A percentile compares a stretch with the other conserved stretches of the same genome.
phyloP scores from a whole-genome alignment of 2,329 filamentous ascomycete genomes.

The Calonectria pseudoturangicola region DNA sequence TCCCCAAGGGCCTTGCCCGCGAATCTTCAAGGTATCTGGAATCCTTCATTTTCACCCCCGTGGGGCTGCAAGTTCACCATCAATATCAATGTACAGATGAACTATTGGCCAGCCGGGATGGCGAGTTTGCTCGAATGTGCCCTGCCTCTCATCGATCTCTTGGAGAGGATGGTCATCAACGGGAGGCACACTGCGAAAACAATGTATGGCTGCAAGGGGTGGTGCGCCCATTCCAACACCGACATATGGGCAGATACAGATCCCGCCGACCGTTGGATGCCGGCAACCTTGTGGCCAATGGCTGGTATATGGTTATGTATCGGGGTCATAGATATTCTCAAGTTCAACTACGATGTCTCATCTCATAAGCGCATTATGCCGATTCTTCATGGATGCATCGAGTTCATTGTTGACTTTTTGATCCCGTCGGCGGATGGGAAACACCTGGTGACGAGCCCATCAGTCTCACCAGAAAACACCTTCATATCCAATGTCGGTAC shows the following conservation, averaged over 20 bases:
- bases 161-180: conserved; percentile 49
- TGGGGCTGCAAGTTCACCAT: conserved; percentile 71
- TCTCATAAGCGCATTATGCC: conserved; percentile 52
- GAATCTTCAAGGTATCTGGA: conserved; percentile 62
- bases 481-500: conserved; percentile 44
- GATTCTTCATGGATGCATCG: conserved; percentile 58
- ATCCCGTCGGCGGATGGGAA: conserved; percentile 54
- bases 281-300: conserved; percentile 53
- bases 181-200: conserved; percentile 58
- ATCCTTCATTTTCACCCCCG: conserved; percentile 55
- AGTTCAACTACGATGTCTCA: conserved; percentile 46
- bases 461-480: conserved; percentile 52
- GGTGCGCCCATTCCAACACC: conserved; percentile 62
- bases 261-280: conserved; percentile 59
- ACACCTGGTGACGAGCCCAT: conserved; percentile 53
- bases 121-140: conserved; percentile 62
- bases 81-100: conserved; percentile 73
- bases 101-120: conserved; percentile 66
- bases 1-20: conserved; percentile 54
- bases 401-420: conserved; percentile 63
- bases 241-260: conserved; percentile 63
- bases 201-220: conserved; percentile 62
- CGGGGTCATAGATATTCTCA: conserved; percentile 51
- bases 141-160: conserved; percentile 61
- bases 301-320: conserved; percentile 53